Evolutionary conservation across 352 stramenopile species (phyloP), one percentile per base, ranked within the genome.

Genomic region (Phytophthora sp.): DNA sequence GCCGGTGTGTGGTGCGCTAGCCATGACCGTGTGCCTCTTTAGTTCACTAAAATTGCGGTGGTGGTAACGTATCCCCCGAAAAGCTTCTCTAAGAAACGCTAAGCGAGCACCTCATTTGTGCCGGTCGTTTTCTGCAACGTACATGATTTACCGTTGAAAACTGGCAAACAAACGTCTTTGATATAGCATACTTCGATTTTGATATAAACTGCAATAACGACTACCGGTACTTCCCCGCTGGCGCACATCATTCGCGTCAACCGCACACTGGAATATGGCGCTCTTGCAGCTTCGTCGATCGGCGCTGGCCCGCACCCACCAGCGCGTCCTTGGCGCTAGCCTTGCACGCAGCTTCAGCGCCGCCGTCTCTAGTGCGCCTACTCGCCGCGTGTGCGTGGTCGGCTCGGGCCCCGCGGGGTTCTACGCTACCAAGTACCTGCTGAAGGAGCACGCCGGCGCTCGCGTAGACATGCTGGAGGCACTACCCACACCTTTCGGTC

Each of bases 401-500:
- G 95, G 94, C 13, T 91, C 86, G 13, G 95, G 95, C 0, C 95
- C 95, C 11, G 80, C 80, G 13, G 95, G 94, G 24, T 98, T 98
- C 55, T 98, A 98, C 76, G 85, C 89, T n/a, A 78, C 91, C 57
- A 98, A 98, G 66, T 98, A 98, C 72, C 69, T 98, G 63, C 79
- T 98, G n/a, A 96, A 97, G 35, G 84, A 93, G 41, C 66, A 84
- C 46, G 27, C 67, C 23, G 38, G 74, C 29, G 67, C 90, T 16
- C 57, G 58, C 18, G 81, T 98, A 18, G 89, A 98, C 75, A 96
- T 99, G 66, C 54, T 99, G 26, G 97, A 99, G 52, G 78, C 82
- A 33, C 73, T 99, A 36, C 95, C 95, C 2, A 98, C 93, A 20
- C 97, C 97, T 1, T 99, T 93, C 73, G 97, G 98, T 5, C 87